These are phyloP conservation scores for Aspergillus texensis DNA, from an alignment of 2,329 filamentous ascomycete species.

Conservation along the genomic window DNA sequence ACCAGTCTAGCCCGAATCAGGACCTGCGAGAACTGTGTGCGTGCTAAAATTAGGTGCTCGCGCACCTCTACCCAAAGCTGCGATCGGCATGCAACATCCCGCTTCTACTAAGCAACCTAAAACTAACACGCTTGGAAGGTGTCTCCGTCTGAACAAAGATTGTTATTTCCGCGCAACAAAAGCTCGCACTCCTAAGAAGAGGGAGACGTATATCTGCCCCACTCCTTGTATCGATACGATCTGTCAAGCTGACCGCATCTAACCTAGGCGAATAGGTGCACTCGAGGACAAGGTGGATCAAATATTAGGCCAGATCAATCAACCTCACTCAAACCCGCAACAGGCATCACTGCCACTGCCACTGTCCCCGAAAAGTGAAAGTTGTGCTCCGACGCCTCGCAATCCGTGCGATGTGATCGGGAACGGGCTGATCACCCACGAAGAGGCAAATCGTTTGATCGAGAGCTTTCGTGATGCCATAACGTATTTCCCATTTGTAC, in stretches of 20 bases:
- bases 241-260: neutral
- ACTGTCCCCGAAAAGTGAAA: constrained; percentile 5
- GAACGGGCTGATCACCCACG: constrained; percentile 5
- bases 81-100: constrained; percentile 1
- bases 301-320: neutral
- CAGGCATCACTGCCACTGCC: constrained; percentile 4
- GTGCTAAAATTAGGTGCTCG: constrained; percentile 24
- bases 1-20: constrained; percentile 6
- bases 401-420: constrained; percentile 6
- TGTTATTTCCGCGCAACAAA: neutral
- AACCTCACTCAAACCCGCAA: neutral
- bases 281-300: neutral
- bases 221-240: neutral
- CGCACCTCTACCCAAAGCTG: constrained; percentile 8
- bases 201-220: neutral
- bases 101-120: neutral
- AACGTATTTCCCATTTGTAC: constrained; percentile 4
- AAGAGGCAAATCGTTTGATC: constrained; percentile 6
- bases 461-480: constrained; percentile 4
- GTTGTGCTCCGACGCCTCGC: constrained; percentile 4
- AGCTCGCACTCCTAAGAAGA: neutral
- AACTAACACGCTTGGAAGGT: neutral
- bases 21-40: constrained; percentile 25
- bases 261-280: neutral
- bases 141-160: neutral